Evolutionary conservation across 257 asterid genomes (phyloP), one percentile per base, ranked within the genome.

Genomic region (Petrea volubilis): DNA sequence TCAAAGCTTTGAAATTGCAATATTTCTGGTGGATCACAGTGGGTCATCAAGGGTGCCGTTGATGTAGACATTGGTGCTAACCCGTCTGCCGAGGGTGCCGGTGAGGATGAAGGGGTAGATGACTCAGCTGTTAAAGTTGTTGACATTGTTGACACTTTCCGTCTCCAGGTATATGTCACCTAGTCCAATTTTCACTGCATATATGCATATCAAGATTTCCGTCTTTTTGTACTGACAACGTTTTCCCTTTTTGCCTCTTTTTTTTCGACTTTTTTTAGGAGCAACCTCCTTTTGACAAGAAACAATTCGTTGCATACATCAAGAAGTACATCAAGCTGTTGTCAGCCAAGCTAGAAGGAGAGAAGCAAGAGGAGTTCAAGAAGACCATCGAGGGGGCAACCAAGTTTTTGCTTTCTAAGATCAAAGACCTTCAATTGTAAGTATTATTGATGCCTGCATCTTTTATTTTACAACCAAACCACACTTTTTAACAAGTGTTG

Each of bases 271-370:
- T 59, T 8, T 43, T 53, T 82, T 52, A 93, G 98, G 98, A 93
- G 72, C 97, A 93, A 93, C 98, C 98, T 23, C 68, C 97, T n/a
- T 93, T 83, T 17, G 93, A 90, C 78, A 93, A 88, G 87, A 93
- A 93, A 82, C 88, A 64, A 29, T 93, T 93, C 46, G 77, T 88
- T 56, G 83, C 71, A 0, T 85, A 31, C 78, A 81, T 90, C 7
- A 93, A 93, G 82, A 90, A 78, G 64, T 90, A 90, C 78, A 88
- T 93, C 79, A 88, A 93, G 77, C 4, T 13, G 44, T 79, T 90
- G 96, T 66, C 90, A 0, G 66, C 90, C 43, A 84, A 87, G 79
- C 81, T 93, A 6, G 95, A 90, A 7, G 92, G 68, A 0, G 95
- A 87, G 73, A 31, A 80, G 50, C 90, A 61, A 36, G 93, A 83